Base-by-base conservation (phyloP, 441 rosid species). In the Biscutella laevigata region DNA sequence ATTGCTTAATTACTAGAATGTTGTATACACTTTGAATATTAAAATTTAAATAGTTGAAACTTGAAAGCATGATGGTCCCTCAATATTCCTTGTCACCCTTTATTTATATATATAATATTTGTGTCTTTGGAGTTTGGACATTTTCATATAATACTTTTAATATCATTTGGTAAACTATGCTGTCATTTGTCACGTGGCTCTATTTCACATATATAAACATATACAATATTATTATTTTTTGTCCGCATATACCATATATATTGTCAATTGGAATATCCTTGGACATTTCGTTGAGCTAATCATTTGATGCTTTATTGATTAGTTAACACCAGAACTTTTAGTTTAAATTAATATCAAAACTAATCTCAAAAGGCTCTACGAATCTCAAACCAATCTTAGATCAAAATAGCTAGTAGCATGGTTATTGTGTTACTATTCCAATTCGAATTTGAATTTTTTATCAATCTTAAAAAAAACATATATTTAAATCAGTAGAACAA, bases 11-110 rank as follows among this genome's bases (percentile, higher is more conserved):
- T 28, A 16, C 36, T 6, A 46, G 33, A 6, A 45, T 24, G 43
- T 22, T 53, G 32, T 44, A 14, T 37, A 40, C 26, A 33, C 13
- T 38, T 64, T 26, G n/a, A 51, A 43, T 43, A 52, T 35, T 58
- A 44, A 43, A 57, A 15, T 27, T 17, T 28, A 42, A 32, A 57
- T 13, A 40, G 41, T n/a, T n/a, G n/a, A n/a, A n/a, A n/a, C n/a
- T 29, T 56, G 45, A 48, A 56, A 27, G 41, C 64, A 41, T 4
- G 28, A n/a, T 42, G 69, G 70, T 58, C 70, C 70, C 41, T 57
- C 26, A 33, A 34, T 19, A 34, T 29, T 48, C 33, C 39, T 35
- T 49, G 57, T 38, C 57, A 41, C 69, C 34, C 19, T 39, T 14
- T 33, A 33, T 24, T 27, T 6, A 1, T 16, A n/a, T n/a, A n/a